Evolutionary conservation across 2,329 filamentous ascomycete species (phyloP), one percentile per base, ranked within the genome.

Genomic region (Fusarium buxicola): DNA sequence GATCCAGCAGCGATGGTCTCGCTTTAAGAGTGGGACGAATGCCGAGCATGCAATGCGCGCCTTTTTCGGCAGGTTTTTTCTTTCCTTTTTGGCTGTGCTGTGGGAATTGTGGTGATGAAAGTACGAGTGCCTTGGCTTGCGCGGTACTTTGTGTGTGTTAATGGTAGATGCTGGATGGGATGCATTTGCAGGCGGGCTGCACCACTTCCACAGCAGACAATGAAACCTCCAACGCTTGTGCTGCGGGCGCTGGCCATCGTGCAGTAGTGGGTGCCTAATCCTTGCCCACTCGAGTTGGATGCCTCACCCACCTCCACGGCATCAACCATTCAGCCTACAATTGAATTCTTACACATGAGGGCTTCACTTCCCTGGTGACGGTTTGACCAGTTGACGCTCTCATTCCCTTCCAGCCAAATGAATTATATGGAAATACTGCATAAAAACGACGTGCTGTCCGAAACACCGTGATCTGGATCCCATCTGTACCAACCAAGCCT

Each of bases 1-100:
- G 77, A 60, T 85, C 82, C 73, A 85, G 78, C 66, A 85, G 74
- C 61, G 82, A 84, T 68, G 80, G 82, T 75, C 82, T 79, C 69
- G 81, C 79, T 81, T 77, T 81, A 65, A 85, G 75, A 59, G 76
- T 77, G 49, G 80, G 80, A 55, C 76, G 77, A 56, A 84, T 76
- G 75, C 82, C 83, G 70, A 83, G 75, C 82, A 85, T 85, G 66
- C 78, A 80, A 69, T 53, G 55, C 31, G 25, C 41, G 63, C 52
- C 65, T 58, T 32, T 50, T 34, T 50, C 34, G 66, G 60, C 57
- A 44, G 35, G 46, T 41, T 45, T 38, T 47, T 44, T 43, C n/a
- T n/a, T n/a, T n/a, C n/a, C n/a, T n/a, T n/a, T n/a, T n/a, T n/a
- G n/a, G 51, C 46, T 49, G 51, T 44, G 44, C 31, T 54, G 48